Evolutionary conservation across 75 land plant species (phyloP).

Genomic region (Cupressus sempervirens): DNA sequence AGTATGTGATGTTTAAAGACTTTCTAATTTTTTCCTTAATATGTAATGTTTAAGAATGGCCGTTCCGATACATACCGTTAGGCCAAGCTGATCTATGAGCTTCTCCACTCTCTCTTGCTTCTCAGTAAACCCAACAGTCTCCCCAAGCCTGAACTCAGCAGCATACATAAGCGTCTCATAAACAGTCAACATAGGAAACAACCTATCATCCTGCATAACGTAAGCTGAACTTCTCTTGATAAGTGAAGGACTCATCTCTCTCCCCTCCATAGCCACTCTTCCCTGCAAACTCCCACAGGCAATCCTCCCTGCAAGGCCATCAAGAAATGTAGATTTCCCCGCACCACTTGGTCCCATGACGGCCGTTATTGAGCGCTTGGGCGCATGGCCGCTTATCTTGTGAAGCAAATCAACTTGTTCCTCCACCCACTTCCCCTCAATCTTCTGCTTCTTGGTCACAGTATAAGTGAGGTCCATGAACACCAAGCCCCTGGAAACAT

Average conservation of each 20-base stretch:
- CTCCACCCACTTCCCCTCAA: constrained; percentile 28
- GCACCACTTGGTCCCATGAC: constrained; percentile 86
- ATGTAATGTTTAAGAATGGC: too few species aligned
- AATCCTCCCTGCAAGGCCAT: constrained; percentile 63
- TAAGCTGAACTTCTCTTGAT: constrained; percentile 68
- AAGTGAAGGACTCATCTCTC: constrained; percentile 34
- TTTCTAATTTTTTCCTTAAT: too few species aligned
- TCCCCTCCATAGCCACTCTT: constrained; percentile 47
- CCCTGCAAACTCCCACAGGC: constrained; percentile 60
- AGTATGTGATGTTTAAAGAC: too few species aligned
- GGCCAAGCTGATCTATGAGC: constrained; percentile 68
- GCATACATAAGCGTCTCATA: constrained; percentile 74
- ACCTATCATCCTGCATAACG: constrained; percentile 80
- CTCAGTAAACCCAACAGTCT: constrained; percentile 15
- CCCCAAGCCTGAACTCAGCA: constrained; percentile 65
- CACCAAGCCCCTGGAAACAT: constrained; percentile 29
- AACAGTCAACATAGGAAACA: constrained; percentile 75
- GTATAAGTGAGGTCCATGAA: constrained; percentile 66
- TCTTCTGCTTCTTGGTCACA: constrained; percentile 37
- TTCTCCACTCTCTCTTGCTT: constrained; percentile 50
- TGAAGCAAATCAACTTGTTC: constrained; percentile 52
- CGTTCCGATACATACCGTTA: constrained; percentile 39
- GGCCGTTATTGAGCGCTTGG: constrained; percentile 51
- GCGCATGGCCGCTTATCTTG: constrained; percentile 53
- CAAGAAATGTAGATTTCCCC: constrained; percentile 70